A percentile compares a stretch with the other conserved stretches of the same genome.
Conservation (phyloP, 2,329 filamentous ascomycete genomes). For the Sclerotinia sclerotiorum region DNA sequence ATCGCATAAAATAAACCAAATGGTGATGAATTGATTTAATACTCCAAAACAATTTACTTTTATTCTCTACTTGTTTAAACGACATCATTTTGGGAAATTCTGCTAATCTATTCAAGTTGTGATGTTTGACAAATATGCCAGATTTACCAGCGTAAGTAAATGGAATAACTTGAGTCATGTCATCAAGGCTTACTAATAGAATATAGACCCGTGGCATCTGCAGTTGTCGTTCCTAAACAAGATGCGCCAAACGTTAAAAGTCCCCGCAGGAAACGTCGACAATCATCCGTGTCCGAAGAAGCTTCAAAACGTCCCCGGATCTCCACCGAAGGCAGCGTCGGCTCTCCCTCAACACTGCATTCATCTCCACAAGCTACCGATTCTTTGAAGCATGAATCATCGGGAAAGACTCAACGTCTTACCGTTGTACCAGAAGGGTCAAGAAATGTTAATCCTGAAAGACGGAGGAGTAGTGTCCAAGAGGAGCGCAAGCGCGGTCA, state of each 20-base stretch:
- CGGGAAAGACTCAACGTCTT: conserved; percentile 16
- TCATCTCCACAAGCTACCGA: conserved; percentile 35
- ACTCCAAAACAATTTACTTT: not conserved
- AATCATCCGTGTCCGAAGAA: conserved; percentile 53
- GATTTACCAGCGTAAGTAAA: conserved; percentile 14
- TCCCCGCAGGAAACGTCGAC: conserved; percentile 45
- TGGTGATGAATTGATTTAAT: not conserved
- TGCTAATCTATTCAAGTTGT: conserved; percentile 16
- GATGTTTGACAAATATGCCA: conserved; percentile 14
- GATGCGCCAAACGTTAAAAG: conserved; percentile 26
- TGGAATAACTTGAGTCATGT: not conserved
- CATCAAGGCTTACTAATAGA: conserved; percentile 7
- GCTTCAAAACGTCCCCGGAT: conserved; percentile 54
- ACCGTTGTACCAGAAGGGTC: conserved; percentile 4
- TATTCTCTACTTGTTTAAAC: conserved; percentile 1
- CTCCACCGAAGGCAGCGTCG: conserved; percentile 32
- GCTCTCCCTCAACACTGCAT: conserved; percentile 34
- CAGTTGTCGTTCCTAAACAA: conserved; percentile 40
- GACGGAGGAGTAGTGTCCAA: conserved; percentile 50
- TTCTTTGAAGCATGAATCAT: conserved; percentile 20
- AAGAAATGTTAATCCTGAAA: conserved; percentile 29
- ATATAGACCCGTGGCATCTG: conserved; percentile 41
- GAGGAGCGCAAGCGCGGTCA: conserved; percentile 85
- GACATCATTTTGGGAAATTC: not conserved
- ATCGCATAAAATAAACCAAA: not conserved